Percentiles rank a stretch among this genome's conserved stretches.
phyloP scores from a whole-genome alignment of 768 basidiomycete species.

The Leccinum truebloodii region DNA sequence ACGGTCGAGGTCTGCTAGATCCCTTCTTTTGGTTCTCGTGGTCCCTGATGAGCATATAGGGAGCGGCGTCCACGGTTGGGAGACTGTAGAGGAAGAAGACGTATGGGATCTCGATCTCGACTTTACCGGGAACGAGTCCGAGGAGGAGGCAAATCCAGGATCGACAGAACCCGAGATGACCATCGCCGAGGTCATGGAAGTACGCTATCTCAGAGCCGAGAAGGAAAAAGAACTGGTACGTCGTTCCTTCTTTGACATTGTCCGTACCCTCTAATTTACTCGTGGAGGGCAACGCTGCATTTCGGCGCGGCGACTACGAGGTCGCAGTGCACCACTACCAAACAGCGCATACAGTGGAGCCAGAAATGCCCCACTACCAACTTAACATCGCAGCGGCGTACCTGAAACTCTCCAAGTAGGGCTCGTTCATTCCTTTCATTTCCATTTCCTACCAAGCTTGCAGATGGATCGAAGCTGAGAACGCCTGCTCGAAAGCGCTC shows the following conservation, averaged over 20 bases:
- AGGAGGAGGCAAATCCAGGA: slow-evolving; percentile 46
- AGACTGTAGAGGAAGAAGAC: slow-evolving; percentile 74
- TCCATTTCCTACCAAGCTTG: slow-evolving; percentile 18
- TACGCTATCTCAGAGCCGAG: slow-evolving; percentile 69
- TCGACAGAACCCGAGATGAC: slow-evolving; percentile 48
- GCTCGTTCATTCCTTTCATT: slow-evolving; percentile 3
- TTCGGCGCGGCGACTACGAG: slow-evolving; percentile 60
- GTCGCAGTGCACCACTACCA: slow-evolving; percentile 60
- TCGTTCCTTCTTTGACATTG: neutral
- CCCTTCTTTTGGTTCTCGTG: neutral
- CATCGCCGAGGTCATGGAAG: slow-evolving; percentile 74
- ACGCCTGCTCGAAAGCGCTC: slow-evolving; percentile 66
- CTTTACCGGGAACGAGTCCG: slow-evolving; percentile 56
- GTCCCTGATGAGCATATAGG: slow-evolving; percentile 26
- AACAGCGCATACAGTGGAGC: slow-evolving; percentile 61
- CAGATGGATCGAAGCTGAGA: slow-evolving; percentile 74
- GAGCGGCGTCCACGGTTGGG: slow-evolving; percentile 72
- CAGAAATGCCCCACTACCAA: slow-evolving; percentile 74
- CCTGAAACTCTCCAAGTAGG: slow-evolving; percentile 66
- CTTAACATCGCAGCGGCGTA: slow-evolving; percentile 77
- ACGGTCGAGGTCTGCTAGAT: slow-evolving; percentile 54
- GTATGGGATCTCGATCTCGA: slow-evolving; percentile 74
- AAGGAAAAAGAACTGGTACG: slow-evolving; percentile 67
- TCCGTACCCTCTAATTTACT: slow-evolving; percentile 7
- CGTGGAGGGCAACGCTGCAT: slow-evolving; percentile 65